Evolutionary conservation across 2,329 filamentous ascomycete genomes (phyloP).

Genomic region (Hypoxylon sp.): DNA sequence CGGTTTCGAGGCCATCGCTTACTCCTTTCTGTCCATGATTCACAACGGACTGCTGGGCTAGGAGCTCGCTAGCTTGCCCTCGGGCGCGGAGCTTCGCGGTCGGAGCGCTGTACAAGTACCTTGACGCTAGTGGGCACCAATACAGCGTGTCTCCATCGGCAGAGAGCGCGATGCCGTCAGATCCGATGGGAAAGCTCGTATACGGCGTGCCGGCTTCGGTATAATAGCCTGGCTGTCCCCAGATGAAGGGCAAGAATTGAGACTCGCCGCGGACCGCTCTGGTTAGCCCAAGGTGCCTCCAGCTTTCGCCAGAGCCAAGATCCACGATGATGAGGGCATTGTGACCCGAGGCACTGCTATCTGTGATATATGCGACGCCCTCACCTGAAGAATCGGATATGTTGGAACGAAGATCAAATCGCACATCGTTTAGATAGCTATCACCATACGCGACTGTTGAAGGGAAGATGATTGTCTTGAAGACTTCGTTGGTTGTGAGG

Average conservation of each 20-base stretch:
- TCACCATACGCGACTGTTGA: slow-evolving; percentile 60
- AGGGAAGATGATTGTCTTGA: slow-evolving; percentile 67
- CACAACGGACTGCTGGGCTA: slow-evolving; percentile 58
- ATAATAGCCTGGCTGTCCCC: slow-evolving; percentile 63
- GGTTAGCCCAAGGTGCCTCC: slow-evolving; percentile 64
- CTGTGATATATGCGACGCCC: slow-evolving; percentile 68
- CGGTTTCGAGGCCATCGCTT: slow-evolving; percentile 65
- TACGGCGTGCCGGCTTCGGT: slow-evolving; percentile 55
- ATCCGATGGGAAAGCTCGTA: slow-evolving; percentile 60
- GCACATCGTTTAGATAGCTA: slow-evolving; percentile 68
- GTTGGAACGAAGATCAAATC: slow-evolving; percentile 62
- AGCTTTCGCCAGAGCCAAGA: slow-evolving; percentile 63
- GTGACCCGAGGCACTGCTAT: slow-evolving; percentile 63
- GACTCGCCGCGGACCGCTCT: slow-evolving; percentile 58
- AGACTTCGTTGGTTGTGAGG: slow-evolving; percentile 60
- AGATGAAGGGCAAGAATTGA: slow-evolving; percentile 64
- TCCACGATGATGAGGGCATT: slow-evolving; percentile 67
- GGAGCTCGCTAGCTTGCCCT: slow-evolving; percentile 56
- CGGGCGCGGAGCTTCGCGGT: slow-evolving; percentile 60
- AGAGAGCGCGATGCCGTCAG: slow-evolving; percentile 66
- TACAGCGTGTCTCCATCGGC: slow-evolving; percentile 64
- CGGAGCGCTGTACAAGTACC: slow-evolving; percentile 59
- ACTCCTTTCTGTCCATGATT: slow-evolving; percentile 64
- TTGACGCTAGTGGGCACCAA: slow-evolving; percentile 59
- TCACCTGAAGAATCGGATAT: slow-evolving; percentile 58